These are phyloP conservation scores for Lasiodiplodia gonubiensis DNA, from an alignment of 2,329 filamentous ascomycete genomes.

Conservation along the genomic window DNA sequence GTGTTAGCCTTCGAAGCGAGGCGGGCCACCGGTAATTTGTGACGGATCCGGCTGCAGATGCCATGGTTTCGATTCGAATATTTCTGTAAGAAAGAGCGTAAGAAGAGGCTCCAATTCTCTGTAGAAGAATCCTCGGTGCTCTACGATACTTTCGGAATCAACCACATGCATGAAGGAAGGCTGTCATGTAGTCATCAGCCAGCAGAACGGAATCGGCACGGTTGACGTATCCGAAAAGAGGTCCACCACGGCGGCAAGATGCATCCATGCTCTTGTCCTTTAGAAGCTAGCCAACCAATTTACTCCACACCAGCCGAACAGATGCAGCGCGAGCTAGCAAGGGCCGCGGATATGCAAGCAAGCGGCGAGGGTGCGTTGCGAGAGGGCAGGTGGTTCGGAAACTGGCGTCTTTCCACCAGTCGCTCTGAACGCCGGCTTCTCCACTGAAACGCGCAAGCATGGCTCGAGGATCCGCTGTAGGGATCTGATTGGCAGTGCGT, in stretches of 20 bases:
- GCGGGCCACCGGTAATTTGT: neutral
- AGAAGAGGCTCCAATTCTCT: neutral
- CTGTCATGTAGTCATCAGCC: neutral
- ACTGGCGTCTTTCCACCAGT: constrained; percentile 19
- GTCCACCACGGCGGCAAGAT: constrained; percentile 16
- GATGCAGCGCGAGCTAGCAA: neutral
- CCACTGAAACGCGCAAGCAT: constrained; percentile 23
- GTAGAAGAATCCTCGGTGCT: neutral
- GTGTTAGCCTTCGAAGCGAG: neutral
- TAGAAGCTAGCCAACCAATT: neutral
- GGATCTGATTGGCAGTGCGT: constrained; percentile 7
- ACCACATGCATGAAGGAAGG: neutral
- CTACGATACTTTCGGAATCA: neutral
- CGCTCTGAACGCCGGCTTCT: neutral
- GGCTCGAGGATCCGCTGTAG: constrained; percentile 9
- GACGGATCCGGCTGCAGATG: neutral
- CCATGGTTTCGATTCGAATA: neutral
- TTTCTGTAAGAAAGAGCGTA: neutral
- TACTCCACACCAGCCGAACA: neutral
- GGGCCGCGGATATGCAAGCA: neutral
- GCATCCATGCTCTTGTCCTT: neutral
- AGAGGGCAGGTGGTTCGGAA: neutral
- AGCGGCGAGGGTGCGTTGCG: neutral
- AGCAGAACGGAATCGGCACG: neutral
- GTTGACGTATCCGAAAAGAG: constrained; percentile 5